Conservation (phyloP, 352 stramenopile species). For the Halophytophthora polymorphica region DNA sequence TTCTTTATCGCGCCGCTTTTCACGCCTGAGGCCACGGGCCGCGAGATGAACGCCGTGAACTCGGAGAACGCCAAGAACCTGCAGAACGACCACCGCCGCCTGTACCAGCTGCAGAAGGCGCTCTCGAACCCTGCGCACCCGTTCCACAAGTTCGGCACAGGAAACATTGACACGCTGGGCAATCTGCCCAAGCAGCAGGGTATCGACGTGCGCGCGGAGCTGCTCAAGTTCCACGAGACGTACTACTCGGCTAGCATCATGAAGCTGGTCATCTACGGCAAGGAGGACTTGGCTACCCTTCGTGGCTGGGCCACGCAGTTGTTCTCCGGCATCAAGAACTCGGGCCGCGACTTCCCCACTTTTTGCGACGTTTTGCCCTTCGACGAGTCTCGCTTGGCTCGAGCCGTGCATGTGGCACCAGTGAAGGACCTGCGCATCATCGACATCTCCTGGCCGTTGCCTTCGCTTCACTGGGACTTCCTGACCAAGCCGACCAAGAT, state of each 20-base stretch:
- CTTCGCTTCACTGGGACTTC: conserved; percentile 52
- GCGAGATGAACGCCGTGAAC: conserved; percentile 86
- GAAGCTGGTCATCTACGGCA: conserved; percentile 78
- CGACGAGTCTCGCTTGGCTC: conserved; percentile 41
- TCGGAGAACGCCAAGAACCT: conserved; percentile 83
- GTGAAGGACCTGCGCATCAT: conserved; percentile 77
- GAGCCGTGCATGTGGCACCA: conserved; percentile 47
- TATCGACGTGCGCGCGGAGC: conserved; percentile 55
- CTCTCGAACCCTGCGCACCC: conserved; percentile 61
- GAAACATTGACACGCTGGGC: conserved; percentile 73
- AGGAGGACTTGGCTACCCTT: conserved; percentile 73
- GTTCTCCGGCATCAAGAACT: conserved; percentile 87
- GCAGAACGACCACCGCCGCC: conserved; percentile 65
- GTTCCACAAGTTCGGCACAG: conserved; percentile 83
- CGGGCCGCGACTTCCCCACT: conserved; percentile 38
- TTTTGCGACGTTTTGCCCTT: conserved; percentile 53
- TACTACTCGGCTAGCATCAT: conserved; percentile 85
- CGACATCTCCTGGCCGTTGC: conserved; percentile 66
- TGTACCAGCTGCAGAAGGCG: conserved; percentile 91
- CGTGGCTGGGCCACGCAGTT: conserved; percentile 56
- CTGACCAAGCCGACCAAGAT: conserved; percentile 80
- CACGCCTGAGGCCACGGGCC: conserved; percentile 69
- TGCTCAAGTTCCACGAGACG: conserved; percentile 62
- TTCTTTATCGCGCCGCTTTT: conserved; percentile 93
- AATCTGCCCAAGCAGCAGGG: conserved; percentile 35